These are phyloP conservation scores for Ilyonectria robusta DNA, from an alignment of 2,329 filamentous ascomycete genomes.

Conservation along the genomic window DNA sequence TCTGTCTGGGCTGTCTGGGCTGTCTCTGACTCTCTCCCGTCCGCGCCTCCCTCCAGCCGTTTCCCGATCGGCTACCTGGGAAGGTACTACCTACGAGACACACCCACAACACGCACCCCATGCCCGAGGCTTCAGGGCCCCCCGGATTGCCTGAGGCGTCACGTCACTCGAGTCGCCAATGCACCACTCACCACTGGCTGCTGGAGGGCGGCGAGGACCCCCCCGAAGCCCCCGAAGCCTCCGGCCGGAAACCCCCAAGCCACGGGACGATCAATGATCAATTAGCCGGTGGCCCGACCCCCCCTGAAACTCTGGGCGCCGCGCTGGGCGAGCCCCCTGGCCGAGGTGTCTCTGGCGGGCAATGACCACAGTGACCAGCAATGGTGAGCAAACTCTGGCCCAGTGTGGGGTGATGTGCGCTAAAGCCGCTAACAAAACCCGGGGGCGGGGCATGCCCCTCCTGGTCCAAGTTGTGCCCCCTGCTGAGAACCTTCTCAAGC, in stretches of 20 bases:
- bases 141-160: conserved; percentile 11
- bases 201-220: neutral
- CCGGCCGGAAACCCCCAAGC: conserved; percentile 5
- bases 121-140: conserved; percentile 7
- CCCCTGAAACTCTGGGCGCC: conserved; percentile 8
- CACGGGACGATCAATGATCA: conserved; percentile 9
- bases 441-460: conserved; percentile 29
- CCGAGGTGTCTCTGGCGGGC: conserved; percentile 3
- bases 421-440: conserved; percentile 30
- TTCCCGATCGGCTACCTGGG: conserved; percentile 18
- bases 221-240: conserved; percentile 1
- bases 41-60: neutral
- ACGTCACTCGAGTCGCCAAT: conserved; percentile 19
- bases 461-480: neutral
- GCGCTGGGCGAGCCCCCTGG: conserved; percentile 1
- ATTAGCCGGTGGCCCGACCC: conserved; percentile 22
- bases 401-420: conserved; percentile 33
- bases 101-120: neutral
- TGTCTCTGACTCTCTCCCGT: conserved; percentile 1
- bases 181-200: conserved; percentile 14
- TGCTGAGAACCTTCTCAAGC: no score
- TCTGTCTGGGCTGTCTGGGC: conserved; percentile 14
- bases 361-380: no score
- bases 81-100: conserved; percentile 1
- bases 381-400: conserved; percentile 20